Evolutionary conservation across 176 grass and related monocot species (phyloP), one percentile per base, ranked within the genome.

Genomic region (Lolium perenne): DNA sequence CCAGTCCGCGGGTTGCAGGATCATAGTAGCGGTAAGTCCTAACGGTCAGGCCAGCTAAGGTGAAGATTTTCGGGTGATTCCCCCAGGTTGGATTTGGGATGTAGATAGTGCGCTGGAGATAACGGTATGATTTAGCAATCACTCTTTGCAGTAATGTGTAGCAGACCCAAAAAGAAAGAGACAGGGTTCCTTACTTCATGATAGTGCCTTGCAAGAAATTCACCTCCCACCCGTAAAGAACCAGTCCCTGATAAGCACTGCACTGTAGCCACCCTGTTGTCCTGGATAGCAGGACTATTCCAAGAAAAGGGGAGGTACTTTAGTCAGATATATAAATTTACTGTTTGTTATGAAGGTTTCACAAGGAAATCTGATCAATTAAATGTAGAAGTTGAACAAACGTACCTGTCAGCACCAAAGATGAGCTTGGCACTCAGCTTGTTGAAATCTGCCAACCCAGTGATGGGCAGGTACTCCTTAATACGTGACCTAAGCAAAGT

Each of bases 151-250:
- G 45, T 82, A 15, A 7, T 63, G 26, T 59, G 7, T 82, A 77
- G 46, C 40, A 63, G 5, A 1, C 17, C 6, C 26, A 43, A 77
- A 41, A 53, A 47, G 69, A 85, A 70, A 82, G 38, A 11, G 26
- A 32, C 7, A 67, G 72, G 77, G 20, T 70, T 76, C 8, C 26
- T 64, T 83, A 99, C 97, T 86, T 99, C 92, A 83, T 93, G 85
- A 82, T 99, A 94, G 85, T 99, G 97, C 56, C 88, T 99, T 71
- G 90, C 97, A 85, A 99, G 94, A 93, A 99, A 99, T 84, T 99
- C 97, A 32, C 85, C 88, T 53, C 97, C 97, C 56, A 99, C 97
- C 56, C 97, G 84, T 84, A 99, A 55, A 43, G 97, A 99, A 78
- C 97, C 97, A 71, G 97, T 99, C 74, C 97, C 94, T 68, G 97